Conservation (phyloP, 2,329 filamentous ascomycete genomes). For the Aaosphaeria arxii region DNA sequence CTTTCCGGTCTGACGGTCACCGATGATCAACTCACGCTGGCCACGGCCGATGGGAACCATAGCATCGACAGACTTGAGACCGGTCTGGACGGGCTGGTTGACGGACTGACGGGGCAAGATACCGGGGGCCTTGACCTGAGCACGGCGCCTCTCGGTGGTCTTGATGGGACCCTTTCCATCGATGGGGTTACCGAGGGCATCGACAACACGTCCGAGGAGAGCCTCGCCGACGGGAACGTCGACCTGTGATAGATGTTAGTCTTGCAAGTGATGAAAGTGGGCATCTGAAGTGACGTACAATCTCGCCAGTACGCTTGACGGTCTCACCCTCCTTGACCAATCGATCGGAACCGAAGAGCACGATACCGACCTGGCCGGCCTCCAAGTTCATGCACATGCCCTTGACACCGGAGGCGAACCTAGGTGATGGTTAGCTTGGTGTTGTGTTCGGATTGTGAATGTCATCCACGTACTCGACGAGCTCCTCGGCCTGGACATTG, state of each 20-base stretch:
- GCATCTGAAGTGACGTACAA: constrained; percentile 63
- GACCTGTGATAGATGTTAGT: constrained; percentile 59
- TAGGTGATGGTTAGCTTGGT: constrained; percentile 43
- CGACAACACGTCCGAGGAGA: constrained; percentile 96
- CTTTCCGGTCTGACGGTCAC: constrained; percentile 99
- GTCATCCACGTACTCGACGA: constrained; percentile 78
- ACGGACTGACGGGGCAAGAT: constrained; percentile 97
- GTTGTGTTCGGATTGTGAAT: constrained; percentile 1
- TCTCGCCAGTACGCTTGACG: constrained; percentile 99
- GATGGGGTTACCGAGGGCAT: constrained; percentile 98
- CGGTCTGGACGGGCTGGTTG: constrained; percentile 98
- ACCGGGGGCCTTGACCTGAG: constrained; percentile 97
- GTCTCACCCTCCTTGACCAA: constrained; percentile 99
- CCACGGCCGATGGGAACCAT: constrained; percentile 99
- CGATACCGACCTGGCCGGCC: constrained; percentile 99
- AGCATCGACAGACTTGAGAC: constrained; percentile 98
- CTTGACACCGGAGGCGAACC: constrained; percentile 99
- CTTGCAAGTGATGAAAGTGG: background rate
- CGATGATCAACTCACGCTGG: constrained; percentile 99
- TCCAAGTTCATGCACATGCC: constrained; percentile 99
- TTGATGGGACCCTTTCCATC: constrained; percentile 98
- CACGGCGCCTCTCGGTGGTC: constrained; percentile 87
- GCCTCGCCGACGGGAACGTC: constrained; percentile 91
- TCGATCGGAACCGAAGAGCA: constrained; percentile 99
- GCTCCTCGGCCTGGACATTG: constrained; percentile 99